phyloP scores from a whole-genome alignment of 768 basidiomycete genomes.

The Suillus variegatus region DNA sequence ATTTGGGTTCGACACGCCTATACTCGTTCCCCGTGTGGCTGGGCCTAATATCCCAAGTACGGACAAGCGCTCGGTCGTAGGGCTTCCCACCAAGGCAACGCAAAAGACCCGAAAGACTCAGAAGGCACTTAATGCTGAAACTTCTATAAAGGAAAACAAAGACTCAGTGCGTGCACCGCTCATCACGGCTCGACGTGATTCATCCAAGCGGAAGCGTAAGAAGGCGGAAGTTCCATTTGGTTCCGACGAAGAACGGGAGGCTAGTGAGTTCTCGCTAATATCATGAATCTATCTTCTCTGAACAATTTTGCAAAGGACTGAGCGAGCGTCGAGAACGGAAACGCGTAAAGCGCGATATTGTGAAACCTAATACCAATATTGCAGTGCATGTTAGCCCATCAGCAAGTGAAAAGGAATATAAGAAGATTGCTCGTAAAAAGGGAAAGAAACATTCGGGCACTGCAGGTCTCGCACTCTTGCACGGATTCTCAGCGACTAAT shows the following conservation, averaged over 20 bases:
- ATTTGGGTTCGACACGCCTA: slow-evolving; percentile 54
- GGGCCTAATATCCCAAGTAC: slow-evolving; percentile 6
- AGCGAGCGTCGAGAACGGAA: slow-evolving; percentile 66
- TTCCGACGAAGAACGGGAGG: slow-evolving; percentile 37
- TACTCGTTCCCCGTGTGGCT: slow-evolving; percentile 51
- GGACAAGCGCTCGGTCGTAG: background rate
- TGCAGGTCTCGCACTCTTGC: slow-evolving; percentile 36
- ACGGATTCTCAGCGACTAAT: slow-evolving; percentile 40
- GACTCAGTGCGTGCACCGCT: background rate
- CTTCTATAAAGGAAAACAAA: background rate
- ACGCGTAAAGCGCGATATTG: slow-evolving; percentile 56
- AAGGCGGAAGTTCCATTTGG: slow-evolving; percentile 15
- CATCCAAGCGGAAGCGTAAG: slow-evolving; percentile 26
- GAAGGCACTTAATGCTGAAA: background rate
- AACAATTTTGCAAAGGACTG: slow-evolving; percentile 45
- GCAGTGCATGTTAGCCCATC: slow-evolving; percentile 9
- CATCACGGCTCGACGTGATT: background rate
- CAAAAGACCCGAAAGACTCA: slow-evolving; percentile 12
- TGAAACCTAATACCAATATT: slow-evolving; percentile 31
- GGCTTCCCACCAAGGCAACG: background rate
- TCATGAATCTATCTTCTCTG: background rate
- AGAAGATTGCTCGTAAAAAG: slow-evolving; percentile 20
- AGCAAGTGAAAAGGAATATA: slow-evolving; percentile 7
- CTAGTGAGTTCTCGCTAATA: slow-evolving; percentile 31
- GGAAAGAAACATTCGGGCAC: slow-evolving; percentile 21